A percentile compares a stretch with the other conserved stretches of the same genome.
Evolutionary conservation across 495 filamentous ascomycete species (phyloP).

Genomic region (Penicillium angulare): DNA sequence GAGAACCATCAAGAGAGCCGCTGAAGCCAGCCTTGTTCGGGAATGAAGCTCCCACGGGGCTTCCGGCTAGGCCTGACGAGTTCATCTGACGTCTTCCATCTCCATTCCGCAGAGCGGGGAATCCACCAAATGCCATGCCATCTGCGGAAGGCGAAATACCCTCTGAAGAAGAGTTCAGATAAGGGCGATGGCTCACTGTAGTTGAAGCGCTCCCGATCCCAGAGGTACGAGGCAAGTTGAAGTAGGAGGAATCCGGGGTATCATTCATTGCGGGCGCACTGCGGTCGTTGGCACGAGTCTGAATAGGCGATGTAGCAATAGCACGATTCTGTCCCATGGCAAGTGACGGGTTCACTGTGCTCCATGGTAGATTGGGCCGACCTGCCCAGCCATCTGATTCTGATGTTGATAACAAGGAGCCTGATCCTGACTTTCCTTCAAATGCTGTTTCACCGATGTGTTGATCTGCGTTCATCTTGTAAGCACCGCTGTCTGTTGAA

Average conservation of each 20-base stretch:
- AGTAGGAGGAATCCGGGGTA: conserved; percentile 41
- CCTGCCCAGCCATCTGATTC: conserved; percentile 59
- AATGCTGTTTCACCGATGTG: conserved; percentile 28
- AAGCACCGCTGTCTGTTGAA: too few relatives aligned
- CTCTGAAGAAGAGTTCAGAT: conserved; percentile 33
- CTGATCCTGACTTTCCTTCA: conserved; percentile 61
- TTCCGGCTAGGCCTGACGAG: conserved; percentile 30
- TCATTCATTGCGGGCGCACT: conserved; percentile 39
- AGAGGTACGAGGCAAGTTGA: conserved; percentile 33
- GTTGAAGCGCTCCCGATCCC: conserved; percentile 24
- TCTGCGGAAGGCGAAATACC: conserved; percentile 38
- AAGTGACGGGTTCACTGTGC: conserved; percentile 47
- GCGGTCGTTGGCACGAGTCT: conserved; percentile 44
- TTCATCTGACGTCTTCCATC: conserved; percentile 33
- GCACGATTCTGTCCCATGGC: conserved; percentile 41
- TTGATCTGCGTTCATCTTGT: conserved; percentile 27
- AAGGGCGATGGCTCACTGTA: conserved; percentile 30
- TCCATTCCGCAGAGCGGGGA: conserved; percentile 28
- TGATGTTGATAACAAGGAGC: conserved; percentile 62
- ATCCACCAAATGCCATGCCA: conserved; percentile 30
- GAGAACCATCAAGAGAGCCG: conserved; percentile 27
- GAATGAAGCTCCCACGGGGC: conserved; percentile 30
- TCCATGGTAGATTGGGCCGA: conserved; percentile 54
- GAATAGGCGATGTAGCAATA: conserved; percentile 50
- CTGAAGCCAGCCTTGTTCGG: conserved; percentile 30